Evolutionary conservation across 345 rosid genomes (phyloP), one percentile per base, ranked within the genome.

Genomic region (Citrus cavaleriei): DNA sequence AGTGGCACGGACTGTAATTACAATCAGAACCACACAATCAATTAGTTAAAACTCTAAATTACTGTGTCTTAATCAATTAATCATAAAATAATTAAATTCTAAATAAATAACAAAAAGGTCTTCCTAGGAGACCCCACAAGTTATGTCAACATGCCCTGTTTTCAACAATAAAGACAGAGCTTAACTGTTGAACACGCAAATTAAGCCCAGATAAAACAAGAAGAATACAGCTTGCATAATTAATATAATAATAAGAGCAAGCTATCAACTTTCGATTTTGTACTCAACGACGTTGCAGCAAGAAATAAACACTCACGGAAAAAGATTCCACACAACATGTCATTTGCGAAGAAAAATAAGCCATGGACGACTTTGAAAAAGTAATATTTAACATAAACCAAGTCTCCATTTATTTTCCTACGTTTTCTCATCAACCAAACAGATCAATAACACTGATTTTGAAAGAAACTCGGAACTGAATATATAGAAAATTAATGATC

Each of bases 1-100:
- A 96, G 92, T 62, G 99, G 99, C 82, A 94, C 99, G 8, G 98
- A 78, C 98, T 96, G 98, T 79, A 83, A 76, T 76, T 40, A 75
- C 79, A 68, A 72, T 51, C 27, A 54, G 49, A 78, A 21, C 70
- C 18, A 49, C 18, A n/a, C 28, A 10, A n/a, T 49, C 10, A 61
- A 12, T 46, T 12, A 46, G 51, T 46, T 0, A 46, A 46, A 59
- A 37, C 28, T 70, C 16, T 0, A 19, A 55, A 14, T 14, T 63
- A 7, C 14, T 10, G 55, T 32, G 51, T 18, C 18, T 54, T 30
- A 30, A 54, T 72, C 19, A 59, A 21, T 55, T 72, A 21, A 54
- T 72, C 25, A 24, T 37, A 25, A 42, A 40, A 34, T 28, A 54
- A 57, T 64, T 54, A 25, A 66, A 32, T 32, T 35, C 2, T 4